Base-by-base conservation (phyloP, 805 yeast genomes). In the Sugiyamaella valdiviana region DNA sequence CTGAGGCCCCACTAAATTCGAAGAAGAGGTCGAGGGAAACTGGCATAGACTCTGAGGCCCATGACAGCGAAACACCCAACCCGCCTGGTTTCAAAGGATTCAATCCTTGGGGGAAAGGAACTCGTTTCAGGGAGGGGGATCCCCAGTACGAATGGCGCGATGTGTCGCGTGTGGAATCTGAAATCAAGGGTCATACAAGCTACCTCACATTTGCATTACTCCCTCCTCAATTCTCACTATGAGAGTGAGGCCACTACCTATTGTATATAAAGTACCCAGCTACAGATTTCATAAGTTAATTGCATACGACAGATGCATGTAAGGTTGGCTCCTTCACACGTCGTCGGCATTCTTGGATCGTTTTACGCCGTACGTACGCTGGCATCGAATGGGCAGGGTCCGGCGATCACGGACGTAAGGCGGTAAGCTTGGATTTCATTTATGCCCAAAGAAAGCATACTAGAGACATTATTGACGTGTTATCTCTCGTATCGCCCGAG, bases 61-160 rank as follows among this genome's bases (percentile, higher is more conserved):
- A 26, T n/a, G 36, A 32, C 14, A 10, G 42, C 38, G 32, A 46
- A 45, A 53, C 41, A 43, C 51, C 47, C 36, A 50, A 26, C 7
- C 26, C 15, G 29, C 26, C 32, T 12, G 19, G 45, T 9, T 35
- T 23, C 38, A 44, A 50, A 39, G 85, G 85, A 19, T 90, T 74
- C 66, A 90, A 91, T 63, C 97, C 98, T 4, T 93, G 93, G 71
- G 98, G 99, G 2, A 84, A 80, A 62, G 97, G 98, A 12, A 68
- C 75, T 53, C 77, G 96, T 55, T 76, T 93, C 36, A 77, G 74
- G 57, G 97, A 91, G 68, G 99, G 99, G 47, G 97, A 91, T 60
- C 77, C 72, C 3, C 75, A 74, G 2, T 93, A 72, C 63, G 68
- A 78, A 23, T 93, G 99, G 99, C 70, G 73, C 49, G 75, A 86